Base-by-base conservation (phyloP, 495 filamentous ascomycete genomes). In the Penicillium turbatum region DNA sequence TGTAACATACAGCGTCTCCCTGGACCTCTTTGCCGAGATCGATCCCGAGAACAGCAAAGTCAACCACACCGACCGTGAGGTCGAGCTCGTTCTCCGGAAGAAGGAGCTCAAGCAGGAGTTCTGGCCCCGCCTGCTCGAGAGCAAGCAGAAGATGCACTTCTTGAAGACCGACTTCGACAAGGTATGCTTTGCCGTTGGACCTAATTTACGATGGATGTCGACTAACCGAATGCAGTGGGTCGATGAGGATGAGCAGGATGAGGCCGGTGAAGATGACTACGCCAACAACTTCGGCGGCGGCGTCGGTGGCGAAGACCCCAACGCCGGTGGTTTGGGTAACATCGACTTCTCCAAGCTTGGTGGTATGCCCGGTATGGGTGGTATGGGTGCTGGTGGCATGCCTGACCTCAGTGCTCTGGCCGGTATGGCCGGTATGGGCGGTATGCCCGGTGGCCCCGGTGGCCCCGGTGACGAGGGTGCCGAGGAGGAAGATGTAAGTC, bases 141-240 rank as follows among this genome's bases (percentile, higher is more conserved):
- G 89, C 24, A 72, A 72, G 34, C 86, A 90, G 82, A 96, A 89
- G 80, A 67, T 86, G 47, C 93, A 97, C 78, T 98, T 93, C 84
- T 72, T 98, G 64, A 97, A 96, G 89, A 98, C 93, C 61, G 86
- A 98, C 72, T 98, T 98, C 64, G 90, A 97, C 75, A 97, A 97
- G 84, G 86, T 89, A 73, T 51, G 78, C 26, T 32, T 13, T 6
- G 2, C 4, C 21, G 15, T 35, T 32, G 0, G 21, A 16, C 21
- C n/a, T 5, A 35, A 27, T 19, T 31, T 15, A 21, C 30, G 36
- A 37, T 48, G 40, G 55, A 13, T 41, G 12, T 37, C 47, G 44
- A 49, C 63, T 73, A 52, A 71, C 59, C 26, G 12, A 27, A 0
- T 27, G 1, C 55, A 90, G 90, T 98, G 95, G 95, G 91, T 98